Conservation (phyloP, 345 rosid genomes). For the Geranium rotundifolium region DNA sequence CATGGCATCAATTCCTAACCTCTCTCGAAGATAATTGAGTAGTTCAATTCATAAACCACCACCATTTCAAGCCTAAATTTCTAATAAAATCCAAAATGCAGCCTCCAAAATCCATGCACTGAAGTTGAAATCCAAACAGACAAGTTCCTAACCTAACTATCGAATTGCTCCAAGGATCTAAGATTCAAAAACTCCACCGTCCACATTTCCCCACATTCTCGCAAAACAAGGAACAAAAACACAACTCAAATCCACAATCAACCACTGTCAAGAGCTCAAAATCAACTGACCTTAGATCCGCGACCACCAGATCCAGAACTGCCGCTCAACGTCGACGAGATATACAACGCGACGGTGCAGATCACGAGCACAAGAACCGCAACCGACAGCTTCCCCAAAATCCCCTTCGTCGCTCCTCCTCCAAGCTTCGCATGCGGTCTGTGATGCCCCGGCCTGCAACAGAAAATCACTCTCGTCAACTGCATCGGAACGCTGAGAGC, state of each 20-base stretch:
- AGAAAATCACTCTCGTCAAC: neutral
- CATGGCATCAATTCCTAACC: neutral
- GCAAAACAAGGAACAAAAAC: too few relatives aligned
- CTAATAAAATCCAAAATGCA: too few relatives aligned
- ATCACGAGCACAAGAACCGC: neutral
- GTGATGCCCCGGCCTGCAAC: neutral
- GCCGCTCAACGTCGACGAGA: neutral
- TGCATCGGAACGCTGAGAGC: neutral
- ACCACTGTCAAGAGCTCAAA: neutral
- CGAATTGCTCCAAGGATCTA: neutral
- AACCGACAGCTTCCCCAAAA: neutral
- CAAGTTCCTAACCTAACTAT: too few relatives aligned
- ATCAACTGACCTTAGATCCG: neutral
- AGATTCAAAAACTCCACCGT: neutral
- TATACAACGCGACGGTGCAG: neutral
- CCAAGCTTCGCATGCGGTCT: neutral
- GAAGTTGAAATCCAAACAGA: too few relatives aligned
- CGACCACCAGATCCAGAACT: neutral
- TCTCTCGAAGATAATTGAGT: too few relatives aligned
- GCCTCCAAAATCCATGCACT: too few relatives aligned
- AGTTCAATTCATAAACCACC: too few relatives aligned
- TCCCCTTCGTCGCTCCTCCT: neutral
- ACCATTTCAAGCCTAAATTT: too few relatives aligned
- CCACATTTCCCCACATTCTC: neutral
- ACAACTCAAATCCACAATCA: neutral